Base-by-base conservation (phyloP, 352 stramenopile genomes). In the Globisporangium nunn region DNA sequence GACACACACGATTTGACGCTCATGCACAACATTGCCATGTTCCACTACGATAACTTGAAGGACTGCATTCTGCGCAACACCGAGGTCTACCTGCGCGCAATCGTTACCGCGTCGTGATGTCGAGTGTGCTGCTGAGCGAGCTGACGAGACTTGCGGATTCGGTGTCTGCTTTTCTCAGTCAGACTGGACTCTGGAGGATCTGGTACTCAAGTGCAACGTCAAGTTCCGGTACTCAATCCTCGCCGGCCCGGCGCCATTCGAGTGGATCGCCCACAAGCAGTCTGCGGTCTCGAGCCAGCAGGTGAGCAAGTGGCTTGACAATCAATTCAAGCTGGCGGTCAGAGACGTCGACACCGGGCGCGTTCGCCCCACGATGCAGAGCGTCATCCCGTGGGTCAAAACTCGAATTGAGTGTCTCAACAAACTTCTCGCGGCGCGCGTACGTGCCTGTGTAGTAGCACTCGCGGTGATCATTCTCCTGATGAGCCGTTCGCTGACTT, bases 151-250 rank as follows among this genome's bases (percentile, higher is more conserved):
- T 23, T 23, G 23, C 23, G 23, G 23, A 0, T 17, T 17, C 37
- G 11, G 3, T 40, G 35, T 11, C 12, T 11, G 1, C 35, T 4
- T 30, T 18, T 14, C n/a, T 3, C 31, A 53, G 48, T n/a, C 30
- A 23, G 31, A 12, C 6, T 18, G 15, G 43, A 12, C 6, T 23
- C 6, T 33, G n/a, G 35, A 28, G 35, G 55, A 59, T 40, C 61
- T 78, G 37, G 53, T 72, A 39, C 45, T 23, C 15, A 64, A 63
- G 52, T 78, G 72, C 64, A 74, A 72, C 58, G 61, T 81, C 59
- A 75, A 72, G 59, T 72, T 81, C 52, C 69, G 69, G 52, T 81
- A 81, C 62, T 81, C 69, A 51, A 28, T 81, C 3, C 64, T 74
- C 30, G 66, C 69, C 14, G 69, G 69, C 2, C 61, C 61, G 10